Percentiles rank a stretch among this genome's conserved stretches.
Conservation (phyloP, 306 rosid species). For the Pachyrhizus erosus region DNA sequence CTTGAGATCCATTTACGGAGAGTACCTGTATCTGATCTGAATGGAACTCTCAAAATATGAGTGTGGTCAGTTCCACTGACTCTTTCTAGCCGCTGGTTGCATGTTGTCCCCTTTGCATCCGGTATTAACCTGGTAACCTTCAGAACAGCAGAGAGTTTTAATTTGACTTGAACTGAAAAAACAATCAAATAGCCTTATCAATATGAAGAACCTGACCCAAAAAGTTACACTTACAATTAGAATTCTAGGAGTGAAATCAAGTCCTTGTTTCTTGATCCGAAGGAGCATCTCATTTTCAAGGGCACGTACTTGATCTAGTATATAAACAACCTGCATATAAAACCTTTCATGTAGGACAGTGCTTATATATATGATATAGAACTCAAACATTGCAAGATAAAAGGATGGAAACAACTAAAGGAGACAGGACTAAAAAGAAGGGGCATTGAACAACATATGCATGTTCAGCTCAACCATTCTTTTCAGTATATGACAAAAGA, state of each 20-base stretch:
- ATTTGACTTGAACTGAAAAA: slow-evolving; percentile 10
- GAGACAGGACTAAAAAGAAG: slow-evolving; percentile 8
- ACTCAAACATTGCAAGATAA: slow-evolving; percentile 26
- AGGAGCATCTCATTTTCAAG: slow-evolving; percentile 91
- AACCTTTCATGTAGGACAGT: slow-evolving; percentile 12
- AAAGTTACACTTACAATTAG: slow-evolving; percentile 67
- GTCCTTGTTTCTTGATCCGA: slow-evolving; percentile 82
- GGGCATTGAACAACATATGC: slow-evolving; percentile 2
- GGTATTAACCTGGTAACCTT: slow-evolving; percentile 91
- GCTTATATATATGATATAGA: slow-evolving; percentile 5
- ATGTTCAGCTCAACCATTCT: slow-evolving; percentile 11
- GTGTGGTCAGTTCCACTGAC: slow-evolving; percentile 82
- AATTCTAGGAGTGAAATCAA: slow-evolving; percentile 78
- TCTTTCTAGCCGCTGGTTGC: slow-evolving; percentile 93
- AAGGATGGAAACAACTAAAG: slow-evolving; percentile 4
- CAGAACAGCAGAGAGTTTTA: background rate
- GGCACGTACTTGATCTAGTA: slow-evolving; percentile 97
- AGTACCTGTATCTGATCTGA: slow-evolving; percentile 76
- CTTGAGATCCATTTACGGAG: slow-evolving; percentile 94
- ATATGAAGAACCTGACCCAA: slow-evolving; percentile 20
- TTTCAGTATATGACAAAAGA: slow-evolving; percentile 12
- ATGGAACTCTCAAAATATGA: slow-evolving; percentile 92
- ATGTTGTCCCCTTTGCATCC: slow-evolving; percentile 91
- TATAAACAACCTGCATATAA: slow-evolving; percentile 80
- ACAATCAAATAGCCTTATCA: slow-evolving; percentile 10